These are phyloP conservation scores for Lachnellula occidentalis DNA, from an alignment of 2,329 filamentous ascomycete genomes.

Conservation along the genomic window DNA sequence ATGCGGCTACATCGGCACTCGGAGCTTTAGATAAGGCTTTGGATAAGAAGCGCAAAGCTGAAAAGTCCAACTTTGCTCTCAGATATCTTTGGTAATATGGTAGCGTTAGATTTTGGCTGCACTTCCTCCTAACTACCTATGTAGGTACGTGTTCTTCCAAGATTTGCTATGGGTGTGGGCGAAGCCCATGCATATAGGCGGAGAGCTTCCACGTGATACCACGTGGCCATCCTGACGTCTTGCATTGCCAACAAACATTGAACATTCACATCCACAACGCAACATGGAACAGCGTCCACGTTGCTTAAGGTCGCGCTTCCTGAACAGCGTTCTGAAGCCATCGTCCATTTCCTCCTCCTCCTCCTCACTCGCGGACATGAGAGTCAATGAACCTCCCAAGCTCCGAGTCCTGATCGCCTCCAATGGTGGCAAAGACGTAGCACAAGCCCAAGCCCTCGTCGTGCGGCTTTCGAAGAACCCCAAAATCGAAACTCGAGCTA, in stretches of 20 bases:
- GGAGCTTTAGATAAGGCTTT: too few relatives aligned
- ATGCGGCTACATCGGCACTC: too few relatives aligned
- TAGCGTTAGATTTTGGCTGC: too few relatives aligned
- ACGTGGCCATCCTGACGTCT: too few relatives aligned
- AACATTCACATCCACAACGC: neutral
- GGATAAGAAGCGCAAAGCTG: too few relatives aligned
- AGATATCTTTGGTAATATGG: too few relatives aligned
- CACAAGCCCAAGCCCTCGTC: conserved; percentile 60
- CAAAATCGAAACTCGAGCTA: conserved; percentile 55
- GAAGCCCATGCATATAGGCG: too few relatives aligned
- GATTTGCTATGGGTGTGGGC: too few relatives aligned
- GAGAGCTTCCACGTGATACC: too few relatives aligned
- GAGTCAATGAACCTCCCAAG: conserved; percentile 46
- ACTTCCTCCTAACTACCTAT: too few relatives aligned
- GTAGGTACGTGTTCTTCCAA: too few relatives aligned
- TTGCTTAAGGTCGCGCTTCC: conserved; percentile 10
- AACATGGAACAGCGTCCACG: conserved; percentile 19
- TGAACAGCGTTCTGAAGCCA: conserved; percentile 15
- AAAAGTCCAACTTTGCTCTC: too few relatives aligned
- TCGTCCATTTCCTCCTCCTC: conserved; percentile 15
- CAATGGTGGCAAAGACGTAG: conserved; percentile 59
- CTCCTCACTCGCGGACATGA: conserved; percentile 28
- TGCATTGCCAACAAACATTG: neutral
- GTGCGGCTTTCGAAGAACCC: conserved; percentile 61
- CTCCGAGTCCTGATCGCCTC: conserved; percentile 60